Percentiles rank a stretch among this genome's conserved stretches.
Conservation (phyloP, 1,139 yeast species). For the Taphrina wiesneri region DNA sequence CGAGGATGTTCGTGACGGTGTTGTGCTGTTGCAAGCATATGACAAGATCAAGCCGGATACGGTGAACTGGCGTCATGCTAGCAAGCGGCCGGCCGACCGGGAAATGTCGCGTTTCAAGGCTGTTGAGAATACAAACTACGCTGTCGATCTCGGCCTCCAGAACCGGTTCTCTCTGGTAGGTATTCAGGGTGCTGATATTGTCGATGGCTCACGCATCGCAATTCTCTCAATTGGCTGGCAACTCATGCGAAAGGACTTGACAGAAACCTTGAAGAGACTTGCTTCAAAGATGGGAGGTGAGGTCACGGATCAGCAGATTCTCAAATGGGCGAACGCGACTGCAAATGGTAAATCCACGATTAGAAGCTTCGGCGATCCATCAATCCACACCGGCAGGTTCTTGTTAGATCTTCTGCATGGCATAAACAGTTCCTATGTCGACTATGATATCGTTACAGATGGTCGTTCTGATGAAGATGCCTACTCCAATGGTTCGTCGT, state of each 20-base stretch:
- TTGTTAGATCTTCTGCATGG: slow-evolving; percentile 89
- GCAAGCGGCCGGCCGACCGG: slow-evolving; percentile 70
- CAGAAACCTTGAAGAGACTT: slow-evolving; percentile 72
- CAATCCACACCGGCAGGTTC: slow-evolving; percentile 74
- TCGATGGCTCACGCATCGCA: slow-evolving; percentile 86
- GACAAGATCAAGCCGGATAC: slow-evolving; percentile 95
- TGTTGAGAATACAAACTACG: slow-evolving; percentile 92
- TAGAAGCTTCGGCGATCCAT: slow-evolving; percentile 81
- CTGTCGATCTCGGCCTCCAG: slow-evolving; percentile 92
- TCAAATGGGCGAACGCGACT: slow-evolving; percentile 90
- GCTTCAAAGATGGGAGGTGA: slow-evolving; percentile 67
- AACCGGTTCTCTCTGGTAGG: slow-evolving; percentile 92
- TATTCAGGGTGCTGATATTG: slow-evolving; percentile 95
- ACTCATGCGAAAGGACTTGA: slow-evolving; percentile 93
- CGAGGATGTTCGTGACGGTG: slow-evolving; percentile 91
- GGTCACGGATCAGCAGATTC: slow-evolving; percentile 77
- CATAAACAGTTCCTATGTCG: slow-evolving; percentile 94
- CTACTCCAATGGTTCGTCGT: slow-evolving; percentile 61
- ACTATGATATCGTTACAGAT: slow-evolving; percentile 81
- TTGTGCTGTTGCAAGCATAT: slow-evolving; percentile 82
- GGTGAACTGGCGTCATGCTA: slow-evolving; percentile 75
- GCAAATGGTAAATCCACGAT: slow-evolving; percentile 65
- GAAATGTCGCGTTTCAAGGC: slow-evolving; percentile 90
- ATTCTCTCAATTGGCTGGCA: slow-evolving; percentile 98
- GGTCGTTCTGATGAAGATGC: slow-evolving; percentile 79